These are phyloP conservation scores for Parietichytrium sp. DNA, from an alignment of 108 stramenopile species.

Conservation along the genomic window DNA sequence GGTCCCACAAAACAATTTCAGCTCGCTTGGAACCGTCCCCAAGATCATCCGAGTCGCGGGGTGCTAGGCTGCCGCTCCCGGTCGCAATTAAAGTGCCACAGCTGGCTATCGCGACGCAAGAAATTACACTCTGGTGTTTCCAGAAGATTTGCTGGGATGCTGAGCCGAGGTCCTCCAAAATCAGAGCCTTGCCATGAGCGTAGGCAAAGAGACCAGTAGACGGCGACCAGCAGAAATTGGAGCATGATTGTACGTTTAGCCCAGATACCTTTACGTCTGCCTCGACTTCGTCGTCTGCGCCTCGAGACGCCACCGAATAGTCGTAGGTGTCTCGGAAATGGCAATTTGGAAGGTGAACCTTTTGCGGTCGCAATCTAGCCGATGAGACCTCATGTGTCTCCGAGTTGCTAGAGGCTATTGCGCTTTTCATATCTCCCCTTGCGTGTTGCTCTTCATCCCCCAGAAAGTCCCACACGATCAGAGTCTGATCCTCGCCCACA, in stretches of 20 bases:
- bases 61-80: neutral
- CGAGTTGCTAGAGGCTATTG: no score
- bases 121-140: neutral
- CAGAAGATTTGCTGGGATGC: neutral
- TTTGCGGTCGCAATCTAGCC: no score
- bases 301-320: no score
- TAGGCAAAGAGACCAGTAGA: neutral
- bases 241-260: no score
- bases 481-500: neutral
- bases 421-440: no score
- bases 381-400: no score
- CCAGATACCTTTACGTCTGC: no score
- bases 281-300: no score
- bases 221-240: conserved; percentile 10
- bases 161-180: neutral
- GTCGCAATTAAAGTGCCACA: neutral
- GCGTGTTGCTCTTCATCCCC: no score
- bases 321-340: no score
- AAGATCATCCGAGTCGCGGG: neutral
- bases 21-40: neutral
- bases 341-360: no score
- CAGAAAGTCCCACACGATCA: conserved; percentile 8
- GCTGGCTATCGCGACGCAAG: neutral
- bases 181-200: neutral
- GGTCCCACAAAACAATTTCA: neutral